Evolutionary conservation across 1,284 basidiomycete genomes (phyloP).

Genomic region (Pulveroboletus sp.): DNA sequence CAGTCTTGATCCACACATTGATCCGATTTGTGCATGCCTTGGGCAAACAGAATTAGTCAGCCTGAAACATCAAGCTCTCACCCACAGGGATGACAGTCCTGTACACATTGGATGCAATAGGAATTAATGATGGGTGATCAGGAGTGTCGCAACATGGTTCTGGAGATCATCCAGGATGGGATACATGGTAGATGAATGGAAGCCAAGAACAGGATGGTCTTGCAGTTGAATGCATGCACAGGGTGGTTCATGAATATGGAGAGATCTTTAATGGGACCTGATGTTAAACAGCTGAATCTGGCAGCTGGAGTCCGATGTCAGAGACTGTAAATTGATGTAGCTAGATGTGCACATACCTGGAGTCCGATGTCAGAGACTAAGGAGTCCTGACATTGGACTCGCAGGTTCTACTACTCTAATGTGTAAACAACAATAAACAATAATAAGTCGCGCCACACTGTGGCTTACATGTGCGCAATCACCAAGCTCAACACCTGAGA

Average conservation of each 20-base stretch:
- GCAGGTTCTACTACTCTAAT: too few species aligned
- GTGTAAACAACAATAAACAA: too few species aligned
- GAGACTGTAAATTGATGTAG: too few species aligned
- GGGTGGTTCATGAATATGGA: conserved; percentile 40
- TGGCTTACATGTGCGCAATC: too few species aligned
- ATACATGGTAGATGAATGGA: conserved; percentile 60
- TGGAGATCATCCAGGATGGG: conserved; percentile 49
- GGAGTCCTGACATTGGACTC: too few species aligned
- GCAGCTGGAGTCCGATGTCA: too few species aligned
- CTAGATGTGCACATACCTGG: too few species aligned
- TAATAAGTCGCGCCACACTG: too few species aligned
- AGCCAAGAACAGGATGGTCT: conserved; percentile 48
- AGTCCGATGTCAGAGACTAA: too few species aligned
- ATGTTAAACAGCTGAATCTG: too few species aligned
- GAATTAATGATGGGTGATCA: conserved; percentile 46
- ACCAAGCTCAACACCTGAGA: too few species aligned
- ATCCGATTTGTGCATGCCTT: conserved; percentile 40
- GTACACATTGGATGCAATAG: conserved; percentile 55
- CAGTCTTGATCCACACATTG: conserved; percentile 61
- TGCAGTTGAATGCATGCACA: conserved; percentile 35
- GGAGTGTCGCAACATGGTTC: conserved; percentile 35
- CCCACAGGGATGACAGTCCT: conserved; percentile 52
- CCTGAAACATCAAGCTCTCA: conserved; percentile 44
- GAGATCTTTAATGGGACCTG: conserved; percentile 48
- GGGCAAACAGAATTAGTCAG: conserved; percentile 56